Base-by-base conservation (phyloP, 306 rosid genomes). In the Medicago ruthenica region DNA sequence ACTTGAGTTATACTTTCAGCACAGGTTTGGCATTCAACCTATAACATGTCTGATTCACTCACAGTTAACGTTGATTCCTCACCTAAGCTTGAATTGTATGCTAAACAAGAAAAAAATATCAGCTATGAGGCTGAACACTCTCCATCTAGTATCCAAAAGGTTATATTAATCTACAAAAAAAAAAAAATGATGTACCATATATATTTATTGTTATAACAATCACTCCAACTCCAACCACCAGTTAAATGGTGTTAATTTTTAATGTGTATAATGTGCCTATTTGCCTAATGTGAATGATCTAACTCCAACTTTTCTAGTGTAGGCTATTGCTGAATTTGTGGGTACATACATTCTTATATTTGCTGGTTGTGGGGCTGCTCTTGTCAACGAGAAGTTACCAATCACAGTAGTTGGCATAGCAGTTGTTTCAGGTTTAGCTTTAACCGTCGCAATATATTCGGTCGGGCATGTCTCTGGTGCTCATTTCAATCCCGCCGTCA, bases 401-500 rank as follows among this genome's bases (percentile, higher is more conserved):
- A 47, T 83, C 18, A 67, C 85, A 12, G 70, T 84, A 40, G 65
- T 79, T 55, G 86, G 84, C 14, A 74, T 79, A 70, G 85, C 83
- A 42, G 50, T 71, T 3, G 88, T 76, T 45, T 83, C 88, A 11
- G 92, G 85, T 15, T 73, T 86, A 15, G 82, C 78, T 67, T 22
- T 88, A 34, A 80, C 68, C 40, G 85, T 79, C n/a, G 59, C 77
- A 17, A 55, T 76, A 24, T 80, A 79, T 70, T 69, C 87, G 24
- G 73, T 84, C 57, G 85, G 89, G 41, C 92, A 88, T 58, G 74
- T 88, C 61, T 88, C 86, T 22, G 87, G 85, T 71, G 85, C 82
- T 22, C 89, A 86, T 84, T 88, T 88, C 75, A 88, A 88, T 45
- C 89, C 87, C 24, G 83, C 88, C 5, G 90, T 74, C 1, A 82